Evolutionary conservation across 495 filamentous ascomycete genomes (phyloP).

Genomic region (Astrocystis sublimbata): DNA sequence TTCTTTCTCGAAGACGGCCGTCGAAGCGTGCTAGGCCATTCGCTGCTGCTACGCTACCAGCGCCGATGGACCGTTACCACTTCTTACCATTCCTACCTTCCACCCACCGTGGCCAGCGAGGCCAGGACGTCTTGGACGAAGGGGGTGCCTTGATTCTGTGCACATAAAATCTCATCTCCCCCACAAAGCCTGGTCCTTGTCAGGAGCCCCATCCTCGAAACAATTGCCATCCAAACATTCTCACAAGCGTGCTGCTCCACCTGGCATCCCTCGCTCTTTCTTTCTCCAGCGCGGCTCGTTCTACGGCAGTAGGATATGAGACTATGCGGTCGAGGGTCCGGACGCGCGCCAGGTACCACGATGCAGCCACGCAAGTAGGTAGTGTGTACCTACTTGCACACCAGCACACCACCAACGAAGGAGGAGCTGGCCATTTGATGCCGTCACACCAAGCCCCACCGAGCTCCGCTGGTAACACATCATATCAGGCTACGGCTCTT

Average conservation of each 20-base stretch:
- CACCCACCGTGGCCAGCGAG: neutral
- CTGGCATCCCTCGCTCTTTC: constrained; percentile 24
- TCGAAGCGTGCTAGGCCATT: constrained; percentile 8
- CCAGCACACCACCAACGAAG: neutral
- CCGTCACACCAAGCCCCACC: constrained; percentile 29
- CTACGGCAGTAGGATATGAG: too few species aligned
- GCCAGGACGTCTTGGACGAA: neutral
- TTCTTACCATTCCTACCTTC: neutral
- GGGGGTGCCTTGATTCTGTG: constrained; percentile 15
- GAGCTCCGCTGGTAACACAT: constrained; percentile 38
- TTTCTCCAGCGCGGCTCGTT: constrained; percentile 32
- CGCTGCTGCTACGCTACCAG: too few species aligned
- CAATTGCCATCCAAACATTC: constrained; percentile 23
- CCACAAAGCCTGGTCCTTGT: constrained; percentile 26
- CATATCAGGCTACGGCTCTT: constrained; percentile 55
- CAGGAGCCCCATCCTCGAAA: constrained; percentile 15
- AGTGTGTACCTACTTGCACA: neutral
- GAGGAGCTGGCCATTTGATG: constrained; percentile 18
- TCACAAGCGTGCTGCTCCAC: constrained; percentile 19
- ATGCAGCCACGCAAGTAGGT: constrained; percentile 7
- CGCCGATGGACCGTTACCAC: constrained; percentile 1
- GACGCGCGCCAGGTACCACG: constrained; percentile 15
- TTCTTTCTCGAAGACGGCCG: constrained; percentile 9
- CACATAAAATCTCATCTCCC: constrained; percentile 30
- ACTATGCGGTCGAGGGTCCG: constrained; percentile 24